Conservation (phyloP, 2,329 filamentous ascomycete genomes). For the Xylaria polymorpha region DNA sequence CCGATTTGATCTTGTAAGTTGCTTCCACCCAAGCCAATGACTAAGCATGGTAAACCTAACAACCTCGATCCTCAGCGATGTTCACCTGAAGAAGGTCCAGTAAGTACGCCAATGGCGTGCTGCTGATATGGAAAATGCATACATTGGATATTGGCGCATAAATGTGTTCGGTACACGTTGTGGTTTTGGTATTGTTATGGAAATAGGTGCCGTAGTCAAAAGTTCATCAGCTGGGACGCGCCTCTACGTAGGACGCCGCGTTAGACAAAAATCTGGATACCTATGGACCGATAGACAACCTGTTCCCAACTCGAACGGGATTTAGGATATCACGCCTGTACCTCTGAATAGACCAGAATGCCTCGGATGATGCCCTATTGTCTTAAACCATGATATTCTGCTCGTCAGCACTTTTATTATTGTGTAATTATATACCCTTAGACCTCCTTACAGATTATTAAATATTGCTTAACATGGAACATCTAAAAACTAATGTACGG, state of each 20-base stretch:
- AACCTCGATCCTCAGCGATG: slow-evolving; percentile 40
- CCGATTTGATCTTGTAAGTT: slow-evolving; percentile 52
- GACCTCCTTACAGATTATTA: not conserved
- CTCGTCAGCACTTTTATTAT: no score
- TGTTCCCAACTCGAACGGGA: not conserved
- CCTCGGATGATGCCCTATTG: not conserved
- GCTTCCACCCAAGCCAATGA: not conserved
- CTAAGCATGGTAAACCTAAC: slow-evolving; percentile 14
- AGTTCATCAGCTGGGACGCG: slow-evolving; percentile 7
- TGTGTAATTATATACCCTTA: not conserved
- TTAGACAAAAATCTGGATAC: slow-evolving; percentile 7
- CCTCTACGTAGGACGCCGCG: not conserved
- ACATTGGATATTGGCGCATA: slow-evolving; percentile 5
- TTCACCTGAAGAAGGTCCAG: slow-evolving; percentile 46
- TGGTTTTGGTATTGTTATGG: slow-evolving; percentile 4
- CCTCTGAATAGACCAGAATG: not conserved
- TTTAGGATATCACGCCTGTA: not conserved
- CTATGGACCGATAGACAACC: not conserved
- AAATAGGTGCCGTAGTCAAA: slow-evolving; percentile 13
- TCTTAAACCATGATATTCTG: not conserved
- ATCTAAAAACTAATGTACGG: not conserved
- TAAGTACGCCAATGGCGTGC: slow-evolving; percentile 34
- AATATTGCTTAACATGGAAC: not conserved
- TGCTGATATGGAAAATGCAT: slow-evolving; percentile 19
- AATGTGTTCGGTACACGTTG: slow-evolving; percentile 3